phyloP scores from a whole-genome alignment of 306 rosid species.

The Vigna radiata region DNA sequence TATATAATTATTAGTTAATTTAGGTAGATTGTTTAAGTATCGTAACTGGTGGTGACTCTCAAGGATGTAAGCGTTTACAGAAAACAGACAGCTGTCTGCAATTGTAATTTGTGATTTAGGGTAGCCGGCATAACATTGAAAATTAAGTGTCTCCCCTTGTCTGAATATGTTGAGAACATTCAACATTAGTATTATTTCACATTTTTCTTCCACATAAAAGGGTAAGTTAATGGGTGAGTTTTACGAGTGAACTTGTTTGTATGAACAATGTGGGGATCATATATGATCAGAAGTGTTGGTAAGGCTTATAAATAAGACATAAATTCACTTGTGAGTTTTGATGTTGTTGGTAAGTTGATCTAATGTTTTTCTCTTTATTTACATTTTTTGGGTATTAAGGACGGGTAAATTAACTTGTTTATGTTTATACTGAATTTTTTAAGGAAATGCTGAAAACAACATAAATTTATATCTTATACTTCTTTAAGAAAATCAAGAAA shows the following conservation, averaged over 20 bases:
- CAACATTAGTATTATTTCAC: background rate
- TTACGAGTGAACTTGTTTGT: slow-evolving; percentile 5
- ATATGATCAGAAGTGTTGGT: background rate
- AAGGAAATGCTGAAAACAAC: background rate
- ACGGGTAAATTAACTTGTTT: slow-evolving; percentile 4
- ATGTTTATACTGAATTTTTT: background rate
- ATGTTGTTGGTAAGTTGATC: background rate
- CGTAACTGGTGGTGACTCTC: background rate
- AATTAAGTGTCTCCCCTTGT: background rate
- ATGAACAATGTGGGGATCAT: background rate
- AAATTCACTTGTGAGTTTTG: background rate
- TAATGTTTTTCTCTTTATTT: background rate
- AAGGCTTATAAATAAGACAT: background rate
- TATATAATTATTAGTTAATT: background rate
- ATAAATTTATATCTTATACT: background rate
- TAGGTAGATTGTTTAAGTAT: background rate
- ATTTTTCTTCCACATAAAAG: too few relatives aligned
- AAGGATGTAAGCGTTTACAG: background rate
- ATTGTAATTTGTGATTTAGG: background rate
- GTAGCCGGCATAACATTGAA: background rate
- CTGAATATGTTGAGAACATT: slow-evolving; percentile 7
- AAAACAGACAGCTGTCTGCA: slow-evolving; percentile 1
- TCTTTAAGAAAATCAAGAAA: background rate
- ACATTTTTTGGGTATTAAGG: background rate
- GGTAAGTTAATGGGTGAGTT: too few relatives aligned